phyloP scores from a whole-genome alignment of 2,329 filamentous ascomycete genomes.

The Talaromyces pinophilus region DNA sequence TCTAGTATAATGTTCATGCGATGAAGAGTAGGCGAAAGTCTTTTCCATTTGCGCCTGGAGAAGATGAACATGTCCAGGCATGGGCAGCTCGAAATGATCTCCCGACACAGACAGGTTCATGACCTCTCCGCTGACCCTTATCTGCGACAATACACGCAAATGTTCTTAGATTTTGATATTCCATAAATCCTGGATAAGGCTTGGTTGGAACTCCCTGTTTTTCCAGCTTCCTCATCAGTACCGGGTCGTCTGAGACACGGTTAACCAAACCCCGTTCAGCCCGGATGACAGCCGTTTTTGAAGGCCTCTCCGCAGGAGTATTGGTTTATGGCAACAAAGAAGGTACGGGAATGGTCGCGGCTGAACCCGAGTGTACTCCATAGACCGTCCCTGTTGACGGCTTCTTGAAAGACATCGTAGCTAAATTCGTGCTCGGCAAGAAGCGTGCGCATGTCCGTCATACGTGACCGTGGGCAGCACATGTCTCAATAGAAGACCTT shows the following conservation, averaged over 20 bases:
- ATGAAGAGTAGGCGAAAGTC: background rate
- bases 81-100: background rate
- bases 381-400: background rate
- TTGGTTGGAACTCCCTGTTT: background rate
- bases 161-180: background rate
- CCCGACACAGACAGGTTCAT: background rate
- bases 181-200: background rate
- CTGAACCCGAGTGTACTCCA: background rate
- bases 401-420: background rate
- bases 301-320: background rate
- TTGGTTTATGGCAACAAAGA: background rate
- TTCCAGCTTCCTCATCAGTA: background rate
- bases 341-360: background rate
- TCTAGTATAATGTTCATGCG: background rate
- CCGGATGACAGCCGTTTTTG: background rate
- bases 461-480: background rate
- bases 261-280: background rate
- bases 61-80: background rate
- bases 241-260: background rate
- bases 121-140: background rate
- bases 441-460: background rate
- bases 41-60: background rate
- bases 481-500: background rate
- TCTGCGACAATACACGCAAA: background rate
- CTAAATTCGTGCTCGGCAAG: background rate